phyloP scores from a whole-genome alignment of 2,329 filamentous ascomycete species.

The Seiridium unicorne region DNA sequence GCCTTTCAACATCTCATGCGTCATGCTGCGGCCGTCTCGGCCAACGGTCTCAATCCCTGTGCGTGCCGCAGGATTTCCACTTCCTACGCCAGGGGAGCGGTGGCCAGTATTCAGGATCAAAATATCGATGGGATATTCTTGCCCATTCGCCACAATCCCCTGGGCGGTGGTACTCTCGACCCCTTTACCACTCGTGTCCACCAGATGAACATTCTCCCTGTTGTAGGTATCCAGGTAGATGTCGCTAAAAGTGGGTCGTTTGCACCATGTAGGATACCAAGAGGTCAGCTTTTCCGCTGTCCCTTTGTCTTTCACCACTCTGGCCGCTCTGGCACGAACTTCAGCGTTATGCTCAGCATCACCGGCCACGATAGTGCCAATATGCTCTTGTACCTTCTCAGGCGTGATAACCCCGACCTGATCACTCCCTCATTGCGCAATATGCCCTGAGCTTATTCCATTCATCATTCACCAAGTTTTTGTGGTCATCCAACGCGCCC shows the following conservation, averaged over 20 bases:
- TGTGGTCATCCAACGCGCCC: neutral
- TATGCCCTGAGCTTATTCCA: slow-evolving; percentile 1
- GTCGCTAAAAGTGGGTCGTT: slow-evolving; percentile 62
- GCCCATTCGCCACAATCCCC: slow-evolving; percentile 45
- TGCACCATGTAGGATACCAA: slow-evolving; percentile 63
- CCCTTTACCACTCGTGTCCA: slow-evolving; percentile 58
- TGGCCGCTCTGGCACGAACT: slow-evolving; percentile 19
- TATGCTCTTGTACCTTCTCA: slow-evolving; percentile 6
- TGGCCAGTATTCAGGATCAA: slow-evolving; percentile 37
- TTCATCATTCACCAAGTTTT: slow-evolving; percentile 6
- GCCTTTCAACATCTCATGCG: neutral
- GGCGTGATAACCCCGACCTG: neutral
- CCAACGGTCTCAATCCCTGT: neutral
- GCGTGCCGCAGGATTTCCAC: slow-evolving; percentile 4
- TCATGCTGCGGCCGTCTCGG: neutral
- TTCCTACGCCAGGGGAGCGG: slow-evolving; percentile 18
- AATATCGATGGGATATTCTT: slow-evolving; percentile 42
- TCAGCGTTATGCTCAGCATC: slow-evolving; percentile 28
- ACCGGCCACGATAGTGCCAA: neutral
- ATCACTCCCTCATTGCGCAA: neutral
- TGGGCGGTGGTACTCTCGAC: slow-evolving; percentile 41
- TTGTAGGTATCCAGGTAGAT: slow-evolving; percentile 61
- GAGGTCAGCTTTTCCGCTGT: slow-evolving; percentile 35
- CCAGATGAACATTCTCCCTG: slow-evolving; percentile 51
- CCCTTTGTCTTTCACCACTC: neutral